Conservation (phyloP, 2,329 filamentous ascomycete species). For the Penicillium italicum region DNA sequence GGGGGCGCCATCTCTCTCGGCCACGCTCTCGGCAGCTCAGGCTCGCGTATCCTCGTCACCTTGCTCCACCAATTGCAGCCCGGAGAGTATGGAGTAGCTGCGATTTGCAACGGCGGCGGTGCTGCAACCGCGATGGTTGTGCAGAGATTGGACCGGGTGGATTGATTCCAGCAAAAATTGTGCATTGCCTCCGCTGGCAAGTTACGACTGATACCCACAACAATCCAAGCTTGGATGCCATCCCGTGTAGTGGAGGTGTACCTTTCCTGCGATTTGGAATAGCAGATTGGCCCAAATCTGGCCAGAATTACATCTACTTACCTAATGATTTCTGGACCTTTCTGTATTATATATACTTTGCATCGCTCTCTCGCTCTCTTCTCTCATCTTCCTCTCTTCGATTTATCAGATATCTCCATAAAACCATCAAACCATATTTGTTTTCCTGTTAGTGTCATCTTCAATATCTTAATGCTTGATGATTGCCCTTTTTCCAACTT, state of each 20-base stretch:
- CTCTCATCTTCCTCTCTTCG: too few species aligned
- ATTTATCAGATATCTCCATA: not conserved
- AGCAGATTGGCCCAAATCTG: not conserved
- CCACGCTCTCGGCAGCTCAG: conserved; percentile 89
- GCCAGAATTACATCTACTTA: not conserved
- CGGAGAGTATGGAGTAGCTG: conserved; percentile 90
- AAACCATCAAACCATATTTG: too few species aligned
- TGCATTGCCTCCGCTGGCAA: not conserved
- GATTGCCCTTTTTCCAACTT: not conserved
- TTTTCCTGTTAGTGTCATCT: not conserved
- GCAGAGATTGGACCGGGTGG: conserved; percentile 64
- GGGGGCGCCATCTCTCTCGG: conserved; percentile 90
- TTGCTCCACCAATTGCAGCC: conserved; percentile 86
- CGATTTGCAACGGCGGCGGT: conserved; percentile 95
- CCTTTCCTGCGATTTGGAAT: not conserved
- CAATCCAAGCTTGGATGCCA: not conserved
- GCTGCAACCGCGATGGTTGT: conserved; percentile 89
- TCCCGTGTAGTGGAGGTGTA: not conserved
- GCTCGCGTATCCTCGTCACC: conserved; percentile 84
- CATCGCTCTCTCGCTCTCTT: not conserved
- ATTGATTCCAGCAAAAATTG: conserved; percentile 24
- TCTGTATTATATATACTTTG: too few species aligned
- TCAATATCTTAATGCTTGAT: too few species aligned
- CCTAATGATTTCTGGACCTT: not conserved
- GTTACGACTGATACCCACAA: conserved; percentile 13